Evolutionary conservation across 768 basidiomycete species (phyloP), one percentile per base, ranked within the genome.

Genomic region (Mycena filopes): DNA sequence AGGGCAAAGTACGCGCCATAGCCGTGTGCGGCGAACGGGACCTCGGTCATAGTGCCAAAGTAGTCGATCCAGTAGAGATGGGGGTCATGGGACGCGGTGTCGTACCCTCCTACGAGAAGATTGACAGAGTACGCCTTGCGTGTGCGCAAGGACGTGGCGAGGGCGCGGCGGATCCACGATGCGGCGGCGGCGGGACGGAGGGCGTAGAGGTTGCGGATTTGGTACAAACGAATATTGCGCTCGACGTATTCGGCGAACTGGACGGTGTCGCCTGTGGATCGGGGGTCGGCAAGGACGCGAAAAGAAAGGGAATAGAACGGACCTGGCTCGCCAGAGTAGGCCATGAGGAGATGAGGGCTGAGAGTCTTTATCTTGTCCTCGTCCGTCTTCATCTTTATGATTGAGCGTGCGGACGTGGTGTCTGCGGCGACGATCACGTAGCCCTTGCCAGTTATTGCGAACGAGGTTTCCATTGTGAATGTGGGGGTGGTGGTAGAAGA

Each of bases 211-310:
- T 99, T 92, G 72, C 97, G 91, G 74, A 99, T 99, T 73, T 98
- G 94, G 80, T 97, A 96, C 50, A 99, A 83, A 48, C 97, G 91
- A 69, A 99, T 88, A 82, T 98, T 99, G 66, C 97, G 90, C 74
- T 98, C 96, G 66, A 99, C 87, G 72, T 86, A 99, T 79, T 99
- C 98, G 1, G 97, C 93, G 73, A 99, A 99, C 75, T 98, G 94
- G 25, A 97, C 84, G 23, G 98, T 99, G 76, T 99, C 98, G 64
- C 98, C 97, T 94, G 72, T 33, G 31, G 23, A 36, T 18, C 15
- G n/a, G 36, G 36, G 16, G 23, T 43, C 6, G 8, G 21, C 15
- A 59, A 55, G 25, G 63, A 25, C 29, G 51, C 20, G 25, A 20
- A 25, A 31, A 36, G 23, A 20, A 55, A 53, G 46, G 58, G 26